Percentiles rank a stretch among this genome's conserved stretches.
Evolutionary conservation across 2,329 filamentous ascomycete genomes (phyloP).

Genomic region (Trichophyton schoenleinii): DNA sequence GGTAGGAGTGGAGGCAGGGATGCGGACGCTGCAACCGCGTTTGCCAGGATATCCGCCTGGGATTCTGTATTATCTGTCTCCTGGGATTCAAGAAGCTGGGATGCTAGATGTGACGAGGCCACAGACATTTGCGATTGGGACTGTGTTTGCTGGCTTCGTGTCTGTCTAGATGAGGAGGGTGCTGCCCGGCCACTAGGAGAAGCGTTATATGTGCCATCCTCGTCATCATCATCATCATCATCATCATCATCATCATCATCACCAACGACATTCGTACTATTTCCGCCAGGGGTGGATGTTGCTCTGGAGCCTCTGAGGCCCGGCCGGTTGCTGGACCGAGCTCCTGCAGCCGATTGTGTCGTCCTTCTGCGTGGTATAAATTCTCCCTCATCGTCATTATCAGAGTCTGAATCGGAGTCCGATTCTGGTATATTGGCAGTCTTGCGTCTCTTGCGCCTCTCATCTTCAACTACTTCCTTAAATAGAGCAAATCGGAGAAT

Average conservation of each 20-base stretch:
- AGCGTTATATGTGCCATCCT: conserved; percentile 43
- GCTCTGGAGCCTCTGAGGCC: conserved; percentile 20
- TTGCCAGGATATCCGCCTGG: conserved; percentile 7
- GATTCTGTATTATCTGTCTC: conserved; percentile 20
- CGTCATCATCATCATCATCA: conserved; percentile 5
- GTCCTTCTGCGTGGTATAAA: conserved; percentile 16
- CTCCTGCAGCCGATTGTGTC: conserved; percentile 17
- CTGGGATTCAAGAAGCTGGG: conserved; percentile 51
- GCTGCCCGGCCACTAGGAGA: conserved; percentile 26
- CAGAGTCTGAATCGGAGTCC: conserved; percentile 40
- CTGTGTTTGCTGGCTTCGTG: conserved; percentile 23
- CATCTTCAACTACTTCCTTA: conserved; percentile 74
- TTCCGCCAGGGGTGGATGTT: conserved; percentile 14
- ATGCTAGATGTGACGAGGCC: conserved; percentile 67
- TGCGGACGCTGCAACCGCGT: conserved; percentile 20
- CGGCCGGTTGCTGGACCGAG: conserved; percentile 22
- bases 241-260: conserved; percentile 41
- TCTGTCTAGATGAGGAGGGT: conserved; percentile 5
- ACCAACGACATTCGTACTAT: conserved; percentile 27
- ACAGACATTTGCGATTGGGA: conserved; percentile 46
- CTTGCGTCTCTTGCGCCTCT: conserved; percentile 72
- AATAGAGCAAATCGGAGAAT: conserved; percentile 92
- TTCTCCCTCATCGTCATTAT: conserved; percentile 15
- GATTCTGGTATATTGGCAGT: conserved; percentile 55
- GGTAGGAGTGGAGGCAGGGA: conserved; percentile 43